These are phyloP conservation scores for Suillus clintonianus DNA, from an alignment of 768 basidiomycete genomes.

Conservation along the genomic window DNA sequence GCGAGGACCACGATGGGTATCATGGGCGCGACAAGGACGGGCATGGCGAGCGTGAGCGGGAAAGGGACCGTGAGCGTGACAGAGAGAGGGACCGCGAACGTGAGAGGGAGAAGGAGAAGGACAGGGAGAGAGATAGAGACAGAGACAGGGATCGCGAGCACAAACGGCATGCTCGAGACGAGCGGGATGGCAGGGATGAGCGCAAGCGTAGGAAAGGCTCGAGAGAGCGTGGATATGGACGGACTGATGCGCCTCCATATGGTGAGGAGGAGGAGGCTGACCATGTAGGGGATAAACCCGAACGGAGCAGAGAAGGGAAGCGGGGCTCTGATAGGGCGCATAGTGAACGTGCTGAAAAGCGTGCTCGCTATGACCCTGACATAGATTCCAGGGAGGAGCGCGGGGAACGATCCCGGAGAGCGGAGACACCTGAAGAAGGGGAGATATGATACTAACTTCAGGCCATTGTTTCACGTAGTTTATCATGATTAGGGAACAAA, in stretches of 20 bases:
- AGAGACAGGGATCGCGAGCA: conserved; percentile 43
- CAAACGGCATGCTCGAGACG: conserved; percentile 53
- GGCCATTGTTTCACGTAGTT: no score
- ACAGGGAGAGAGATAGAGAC: conserved; percentile 39
- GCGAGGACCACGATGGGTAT: conserved; percentile 13
- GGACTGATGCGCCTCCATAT: conserved; percentile 46
- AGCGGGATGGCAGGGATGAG: conserved; percentile 52
- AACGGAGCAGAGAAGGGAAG: conserved; percentile 45
- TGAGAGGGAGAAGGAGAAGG: conserved; percentile 39
- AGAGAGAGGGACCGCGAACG: conserved; percentile 40
- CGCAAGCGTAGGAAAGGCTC: conserved; percentile 43
- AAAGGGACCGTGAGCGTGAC: conserved; percentile 42
- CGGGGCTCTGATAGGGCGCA: conserved; percentile 44
- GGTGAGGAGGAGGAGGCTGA: conserved; percentile 42
- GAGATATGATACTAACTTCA: conserved; percentile 57
- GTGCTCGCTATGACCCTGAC: conserved; percentile 54
- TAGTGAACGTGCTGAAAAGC: conserved; percentile 68
- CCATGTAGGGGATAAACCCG: conserved; percentile 41
- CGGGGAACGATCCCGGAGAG: conserved; percentile 45
- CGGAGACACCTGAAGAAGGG: conserved; percentile 85
- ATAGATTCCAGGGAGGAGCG: conserved; percentile 45
- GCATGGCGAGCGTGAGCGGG: conserved; percentile 39
- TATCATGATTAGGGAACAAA: background rate
- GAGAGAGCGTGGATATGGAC: conserved; percentile 39
- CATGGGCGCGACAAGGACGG: conserved; percentile 24